Evolutionary conservation across 2,329 filamentous ascomycete species (phyloP).

Genomic region (Hypoxylon sp.): DNA sequence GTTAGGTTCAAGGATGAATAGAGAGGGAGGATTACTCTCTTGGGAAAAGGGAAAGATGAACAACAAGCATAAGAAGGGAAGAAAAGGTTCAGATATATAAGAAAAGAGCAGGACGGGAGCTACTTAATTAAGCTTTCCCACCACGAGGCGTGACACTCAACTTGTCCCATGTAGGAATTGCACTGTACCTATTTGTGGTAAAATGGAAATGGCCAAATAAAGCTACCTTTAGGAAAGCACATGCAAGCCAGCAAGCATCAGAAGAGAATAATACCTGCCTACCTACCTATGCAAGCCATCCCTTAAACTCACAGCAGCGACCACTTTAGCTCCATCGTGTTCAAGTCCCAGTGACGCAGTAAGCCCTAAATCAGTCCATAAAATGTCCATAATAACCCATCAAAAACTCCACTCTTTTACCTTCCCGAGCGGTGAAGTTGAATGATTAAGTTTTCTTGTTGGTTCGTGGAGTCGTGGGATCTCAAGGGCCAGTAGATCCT

Average conservation of each 20-base stretch:
- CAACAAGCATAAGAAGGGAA: slow-evolving; percentile 1
- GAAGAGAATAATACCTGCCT: no score
- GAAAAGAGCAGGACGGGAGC: slow-evolving; percentile 1
- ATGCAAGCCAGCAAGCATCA: slow-evolving; percentile 19
- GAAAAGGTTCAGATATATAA: not conserved
- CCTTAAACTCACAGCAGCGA: no score
- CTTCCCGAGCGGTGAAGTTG: slow-evolving; percentile 33
- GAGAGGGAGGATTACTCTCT: slow-evolving; percentile 8
- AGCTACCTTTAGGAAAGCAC: no score
- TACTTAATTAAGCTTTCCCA: slow-evolving; percentile 19
- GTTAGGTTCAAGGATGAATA: slow-evolving; percentile 9
- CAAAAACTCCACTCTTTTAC: slow-evolving; percentile 26
- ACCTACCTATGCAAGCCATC: no score
- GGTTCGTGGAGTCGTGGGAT: slow-evolving; percentile 25
- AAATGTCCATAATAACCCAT: no score
- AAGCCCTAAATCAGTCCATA: slow-evolving; percentile 18
- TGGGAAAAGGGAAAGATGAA: not conserved
- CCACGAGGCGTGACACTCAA: slow-evolving; percentile 1
- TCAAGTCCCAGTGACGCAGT: slow-evolving; percentile 15
- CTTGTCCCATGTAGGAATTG: slow-evolving; percentile 3
- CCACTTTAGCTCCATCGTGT: slow-evolving; percentile 9
- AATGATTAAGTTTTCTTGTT: slow-evolving; percentile 24
- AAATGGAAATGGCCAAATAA: no score
- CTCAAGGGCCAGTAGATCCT: slow-evolving; percentile 35
- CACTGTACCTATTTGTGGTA: slow-evolving; percentile 15